Percentiles rank a stretch among this genome's conserved stretches.
phyloP scores from a whole-genome alignment of 2,329 filamentous ascomycete genomes.

The Madurella mycetomatis region DNA sequence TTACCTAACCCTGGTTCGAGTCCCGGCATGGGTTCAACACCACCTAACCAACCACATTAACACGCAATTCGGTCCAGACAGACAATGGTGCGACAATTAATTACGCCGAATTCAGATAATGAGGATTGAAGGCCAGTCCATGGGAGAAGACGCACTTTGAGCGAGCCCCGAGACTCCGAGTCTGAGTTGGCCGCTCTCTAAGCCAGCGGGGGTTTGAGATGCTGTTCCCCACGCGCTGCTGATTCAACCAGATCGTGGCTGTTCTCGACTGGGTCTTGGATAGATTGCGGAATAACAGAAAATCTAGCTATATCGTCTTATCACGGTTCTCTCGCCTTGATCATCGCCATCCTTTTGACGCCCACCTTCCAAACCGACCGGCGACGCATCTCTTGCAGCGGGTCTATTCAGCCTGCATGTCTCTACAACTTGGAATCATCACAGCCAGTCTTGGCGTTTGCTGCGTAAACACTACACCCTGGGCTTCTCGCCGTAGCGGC shows the following conservation, averaged over 20 bases:
- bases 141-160: no score
- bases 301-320: no score
- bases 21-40: no score
- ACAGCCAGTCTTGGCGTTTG: neutral
- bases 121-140: no score
- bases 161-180: no score
- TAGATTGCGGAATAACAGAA: slow-evolving; percentile 19
- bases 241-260: slow-evolving; percentile 15
- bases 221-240: slow-evolving; percentile 1
- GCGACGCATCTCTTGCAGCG: slow-evolving; percentile 5
- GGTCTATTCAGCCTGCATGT: slow-evolving; percentile 8
- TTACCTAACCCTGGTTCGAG: no score
- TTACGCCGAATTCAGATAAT: no score
- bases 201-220: no score
- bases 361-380: neutral
- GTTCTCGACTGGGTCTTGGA: slow-evolving; percentile 21
- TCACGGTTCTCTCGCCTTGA: no score
- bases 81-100: neutral
- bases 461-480: neutral
- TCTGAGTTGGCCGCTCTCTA: no score
- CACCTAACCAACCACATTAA: neutral
- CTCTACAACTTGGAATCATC: neutral
- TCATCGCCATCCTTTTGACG: no score
- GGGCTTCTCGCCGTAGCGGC: no score
- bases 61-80: neutral